phyloP scores from a whole-genome alignment of 495 filamentous ascomycete species.

The Bacidia rubella region DNA sequence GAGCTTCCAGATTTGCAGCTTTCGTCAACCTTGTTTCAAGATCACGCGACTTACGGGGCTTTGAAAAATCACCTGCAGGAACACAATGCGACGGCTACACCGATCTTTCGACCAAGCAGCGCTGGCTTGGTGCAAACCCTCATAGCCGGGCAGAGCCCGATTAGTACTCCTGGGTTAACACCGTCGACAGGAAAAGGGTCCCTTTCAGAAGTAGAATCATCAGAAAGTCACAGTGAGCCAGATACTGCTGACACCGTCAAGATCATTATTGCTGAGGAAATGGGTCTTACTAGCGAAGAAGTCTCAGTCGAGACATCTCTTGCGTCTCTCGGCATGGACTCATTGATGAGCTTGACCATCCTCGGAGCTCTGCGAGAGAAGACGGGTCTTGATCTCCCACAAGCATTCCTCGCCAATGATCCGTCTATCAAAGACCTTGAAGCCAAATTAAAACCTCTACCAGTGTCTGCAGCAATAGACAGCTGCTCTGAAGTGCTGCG shows the following conservation, averaged over 20 bases:
- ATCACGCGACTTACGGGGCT: conserved; percentile 32
- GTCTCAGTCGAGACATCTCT: conserved; percentile 33
- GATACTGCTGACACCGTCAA: conserved; percentile 12
- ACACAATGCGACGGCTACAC: background rate
- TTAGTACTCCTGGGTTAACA: background rate
- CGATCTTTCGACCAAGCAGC: background rate
- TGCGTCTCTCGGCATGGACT: conserved; percentile 37
- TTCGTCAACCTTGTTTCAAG: conserved; percentile 23
- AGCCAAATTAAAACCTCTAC: background rate
- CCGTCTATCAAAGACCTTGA: conserved; percentile 29
- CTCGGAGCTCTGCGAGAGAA: conserved; percentile 41
- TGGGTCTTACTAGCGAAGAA: conserved; percentile 51
- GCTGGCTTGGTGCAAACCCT: too few relatives aligned
- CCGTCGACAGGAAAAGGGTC: too few relatives aligned
- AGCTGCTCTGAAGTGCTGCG: conserved; percentile 20
- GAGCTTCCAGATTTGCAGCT: conserved; percentile 25
- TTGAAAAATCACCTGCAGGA: background rate
- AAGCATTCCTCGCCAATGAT: conserved; percentile 22
- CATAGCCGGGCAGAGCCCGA: background rate
- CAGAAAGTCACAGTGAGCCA: background rate
- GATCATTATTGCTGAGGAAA: conserved; percentile 49
- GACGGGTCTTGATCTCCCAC: conserved; percentile 32
- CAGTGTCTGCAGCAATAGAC: conserved; percentile 21
- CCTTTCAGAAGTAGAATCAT: background rate
- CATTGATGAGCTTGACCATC: conserved; percentile 36